Evolutionary conservation across 1,284 basidiomycete species (phyloP), one percentile per base, ranked within the genome.

Genomic region (Megacollybia platyphylla): DNA sequence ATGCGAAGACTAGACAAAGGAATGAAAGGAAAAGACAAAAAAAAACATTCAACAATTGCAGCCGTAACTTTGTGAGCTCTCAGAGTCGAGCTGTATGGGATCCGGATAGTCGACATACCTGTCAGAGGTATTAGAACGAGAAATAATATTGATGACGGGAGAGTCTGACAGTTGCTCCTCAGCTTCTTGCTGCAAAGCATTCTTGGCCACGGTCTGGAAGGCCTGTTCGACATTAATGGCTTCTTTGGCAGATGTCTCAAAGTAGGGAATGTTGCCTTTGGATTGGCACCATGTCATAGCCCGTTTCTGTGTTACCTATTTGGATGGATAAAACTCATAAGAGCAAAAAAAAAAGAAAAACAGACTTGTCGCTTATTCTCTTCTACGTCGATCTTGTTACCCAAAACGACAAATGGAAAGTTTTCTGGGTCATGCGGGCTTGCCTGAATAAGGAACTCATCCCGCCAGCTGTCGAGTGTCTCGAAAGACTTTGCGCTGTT

Each of bases 211-310:
- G 2, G 94, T 97, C 64, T 97, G 93, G 82, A 99, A 99, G 4
- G 96, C 96, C 64, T 97, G 93, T 62, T 99, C 96, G 45, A 98
- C 94, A 55, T 99, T 99, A 73, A 98, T 97, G 13, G 96, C 94
- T 63, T 99, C 96, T 69, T 98, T 98, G 36, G 96, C 96, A 7
- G 94, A 97, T 1, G 96, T 98, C 70, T 99, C 96, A 63, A 98
- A 99, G 66, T 98, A 99, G 10, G 96, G 96, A 53, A 98, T 97
- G 65, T 97, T 97, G 56, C 96, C 96, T 69, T 98, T 98, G 49
- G 90, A 87, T 59, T 98, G 93, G 64, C 96, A 99, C 96, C 96
- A 99, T 7, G 91, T 90, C 92, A 98, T 97, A 17, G 96, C 96
- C 42, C 96, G 87, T 64, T 99, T 99, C 79, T 99, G 96, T 7